A percentile compares a stretch with the other conserved stretches of the same genome.
These are phyloP conservation scores for Neophaeococcomyces mojaviensis DNA, from an alignment of 2,329 filamentous ascomycete genomes.

Conservation along the genomic window DNA sequence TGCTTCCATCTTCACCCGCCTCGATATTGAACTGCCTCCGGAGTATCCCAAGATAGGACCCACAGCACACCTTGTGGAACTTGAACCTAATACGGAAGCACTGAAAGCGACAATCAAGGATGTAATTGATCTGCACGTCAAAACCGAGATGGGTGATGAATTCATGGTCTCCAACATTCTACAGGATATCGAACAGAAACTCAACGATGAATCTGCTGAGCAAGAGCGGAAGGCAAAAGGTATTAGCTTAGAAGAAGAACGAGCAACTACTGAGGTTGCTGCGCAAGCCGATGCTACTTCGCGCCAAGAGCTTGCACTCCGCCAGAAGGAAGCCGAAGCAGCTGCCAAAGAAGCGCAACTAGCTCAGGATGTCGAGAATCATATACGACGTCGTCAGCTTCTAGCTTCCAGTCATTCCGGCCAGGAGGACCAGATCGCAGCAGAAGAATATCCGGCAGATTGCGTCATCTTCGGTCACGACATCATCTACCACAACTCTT, in stretches of 20 bases:
- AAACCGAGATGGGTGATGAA: slow-evolving; percentile 9
- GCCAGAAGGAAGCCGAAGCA: slow-evolving; percentile 4
- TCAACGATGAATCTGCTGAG: neutral
- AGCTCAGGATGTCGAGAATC: slow-evolving; percentile 17
- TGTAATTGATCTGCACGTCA: slow-evolving; percentile 14
- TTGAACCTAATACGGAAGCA: slow-evolving; percentile 13
- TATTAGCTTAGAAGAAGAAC: slow-evolving; percentile 21
- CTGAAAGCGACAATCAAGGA: slow-evolving; percentile 10
- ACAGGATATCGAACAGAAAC: neutral
- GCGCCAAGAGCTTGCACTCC: slow-evolving; percentile 12
- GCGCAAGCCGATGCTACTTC: slow-evolving; percentile 11
- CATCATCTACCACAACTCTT: slow-evolving; percentile 51
- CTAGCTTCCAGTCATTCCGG: slow-evolving; percentile 12
- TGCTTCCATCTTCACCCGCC: slow-evolving; percentile 17
- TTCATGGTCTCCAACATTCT: slow-evolving; percentile 5
- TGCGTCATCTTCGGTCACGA: slow-evolving; percentile 37
- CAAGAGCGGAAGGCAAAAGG: neutral
- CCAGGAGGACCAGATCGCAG: slow-evolving; percentile 3
- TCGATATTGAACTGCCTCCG: slow-evolving; percentile 22
- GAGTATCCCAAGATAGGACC: slow-evolving; percentile 21
- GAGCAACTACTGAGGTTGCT: slow-evolving; percentile 14
- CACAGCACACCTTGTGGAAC: slow-evolving; percentile 18
- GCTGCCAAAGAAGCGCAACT: slow-evolving; percentile 11
- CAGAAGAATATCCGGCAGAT: slow-evolving; percentile 14
- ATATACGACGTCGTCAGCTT: slow-evolving; percentile 11